Percentiles rank a stretch among this genome's conserved stretches.
Conservation (phyloP, 306 rosid species). For the Vigna unguiculata region DNA sequence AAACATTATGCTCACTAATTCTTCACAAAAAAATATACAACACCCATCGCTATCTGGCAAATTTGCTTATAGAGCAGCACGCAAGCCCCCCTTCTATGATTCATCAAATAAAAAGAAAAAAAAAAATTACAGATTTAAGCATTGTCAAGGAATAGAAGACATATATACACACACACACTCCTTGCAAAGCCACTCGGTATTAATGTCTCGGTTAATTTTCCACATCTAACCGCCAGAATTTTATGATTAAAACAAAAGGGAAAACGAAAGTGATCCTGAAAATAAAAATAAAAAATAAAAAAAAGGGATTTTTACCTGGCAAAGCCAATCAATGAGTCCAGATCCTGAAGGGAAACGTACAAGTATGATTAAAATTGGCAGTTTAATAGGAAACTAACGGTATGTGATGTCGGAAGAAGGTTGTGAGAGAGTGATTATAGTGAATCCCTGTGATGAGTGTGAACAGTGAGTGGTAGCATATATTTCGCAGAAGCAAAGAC, state of each 20-base stretch:
- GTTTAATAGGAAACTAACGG: not conserved
- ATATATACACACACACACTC: slow-evolving; percentile 30
- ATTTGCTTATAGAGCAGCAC: slow-evolving; percentile 34
- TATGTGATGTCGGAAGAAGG: not conserved
- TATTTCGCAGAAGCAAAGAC: not conserved
- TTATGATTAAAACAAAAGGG: slow-evolving; percentile 4
- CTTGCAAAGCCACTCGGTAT: slow-evolving; percentile 8
- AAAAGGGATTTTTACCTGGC: not conserved
- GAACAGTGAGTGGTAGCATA: slow-evolving; percentile 5
- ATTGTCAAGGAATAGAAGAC: slow-evolving; percentile 35
- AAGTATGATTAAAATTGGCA: not conserved
- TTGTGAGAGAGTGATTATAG: not conserved
- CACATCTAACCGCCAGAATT: slow-evolving; percentile 6
- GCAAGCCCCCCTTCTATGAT: slow-evolving; percentile 43
- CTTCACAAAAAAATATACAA: slow-evolving; percentile 42
- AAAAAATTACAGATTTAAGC: slow-evolving; percentile 6
- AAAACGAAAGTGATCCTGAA: not conserved
- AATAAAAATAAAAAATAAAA: not conserved
- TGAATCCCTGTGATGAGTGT: slow-evolving; percentile 7
- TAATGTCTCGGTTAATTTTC: slow-evolving; percentile 9
- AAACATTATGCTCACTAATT: slow-evolving; percentile 64
- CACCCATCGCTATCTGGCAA: slow-evolving; percentile 51
- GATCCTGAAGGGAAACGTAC: slow-evolving; percentile 40
- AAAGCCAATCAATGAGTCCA: slow-evolving; percentile 29
- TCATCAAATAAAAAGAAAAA: slow-evolving; percentile 47